phyloP scores from a whole-genome alignment of 2,329 filamentous ascomycete species.

The Bipolaris oryzae region DNA sequence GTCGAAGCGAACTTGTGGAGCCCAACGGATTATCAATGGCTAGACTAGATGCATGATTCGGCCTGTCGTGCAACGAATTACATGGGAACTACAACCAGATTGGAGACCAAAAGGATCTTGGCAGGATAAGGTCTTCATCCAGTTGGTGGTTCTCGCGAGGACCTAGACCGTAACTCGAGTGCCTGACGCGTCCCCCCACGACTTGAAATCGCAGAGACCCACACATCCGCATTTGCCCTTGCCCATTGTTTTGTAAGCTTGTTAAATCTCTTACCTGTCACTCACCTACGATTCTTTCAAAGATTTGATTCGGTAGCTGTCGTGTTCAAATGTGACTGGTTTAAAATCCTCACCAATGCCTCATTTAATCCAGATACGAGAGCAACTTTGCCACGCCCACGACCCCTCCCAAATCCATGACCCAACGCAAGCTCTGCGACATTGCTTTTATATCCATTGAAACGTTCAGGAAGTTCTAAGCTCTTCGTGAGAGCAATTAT shows the following conservation, averaged over 20 bases:
- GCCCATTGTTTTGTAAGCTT: background rate
- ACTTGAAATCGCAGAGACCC: background rate
- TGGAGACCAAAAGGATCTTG: background rate
- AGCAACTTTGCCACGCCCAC: background rate
- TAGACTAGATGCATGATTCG: background rate
- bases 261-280: no score
- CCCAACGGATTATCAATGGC: background rate
- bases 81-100: background rate
- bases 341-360: background rate
- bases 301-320: background rate
- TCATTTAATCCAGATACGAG: background rate
- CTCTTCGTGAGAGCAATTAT: background rate
- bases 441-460: background rate
- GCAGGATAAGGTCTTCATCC: background rate
- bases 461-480: background rate
- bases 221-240: no score
- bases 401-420: background rate
- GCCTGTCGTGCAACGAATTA: background rate
- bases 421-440: background rate
- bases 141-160: background rate
- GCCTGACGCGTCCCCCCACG: background rate
- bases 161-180: background rate
- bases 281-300: no score
- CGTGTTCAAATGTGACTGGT: background rate
- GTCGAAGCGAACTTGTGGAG: background rate